Evolutionary conservation across 495 filamentous ascomycete species (phyloP), one percentile per base, ranked within the genome.

Genomic region (Lophium mytilinum): DNA sequence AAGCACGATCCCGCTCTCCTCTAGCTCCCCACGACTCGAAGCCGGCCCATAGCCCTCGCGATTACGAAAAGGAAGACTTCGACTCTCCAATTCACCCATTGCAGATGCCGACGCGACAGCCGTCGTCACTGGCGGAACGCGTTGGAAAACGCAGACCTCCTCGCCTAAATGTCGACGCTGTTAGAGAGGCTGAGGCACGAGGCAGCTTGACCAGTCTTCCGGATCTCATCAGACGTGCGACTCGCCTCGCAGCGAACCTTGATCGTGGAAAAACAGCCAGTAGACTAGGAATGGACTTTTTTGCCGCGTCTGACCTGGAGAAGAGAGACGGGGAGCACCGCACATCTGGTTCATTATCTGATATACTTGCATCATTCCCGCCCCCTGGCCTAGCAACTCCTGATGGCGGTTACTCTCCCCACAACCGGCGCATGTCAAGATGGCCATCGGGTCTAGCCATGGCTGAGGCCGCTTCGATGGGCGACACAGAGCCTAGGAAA

Each of bases 331-430:
- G 14, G 10, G 47, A 49, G n/a, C 36, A 41, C 30, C 63, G 71
- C 43, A 66, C 70, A n/a, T 81, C 78, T 3, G 80, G 79, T 71
- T 80, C 90, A 62, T 76, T 98, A 42, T 91, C 89, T 14, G 90
- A 95, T 65, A 96, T 96, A 67, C 77, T 98, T 6, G 86, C 88
- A 11, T 88, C 90, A 12, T 98, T 98, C 57, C 93, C 93, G 8
- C 86, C 90, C 10, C 90, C 93, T 5, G 82, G 80, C 4, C 75
- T 83, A 6, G 76, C 76, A 8, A 83, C 78, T 6, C 82, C 70
- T n/a, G 58, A 54, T 34, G 63, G 64, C 34, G 59, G 52, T 30
- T 42, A 52, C 15, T 61, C 61, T 17, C 60, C 61, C 80, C 17
- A 78, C 42, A 30, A 45, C 37, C 41, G 47, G 43, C 24, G 6